Base-by-base conservation (phyloP, 2,329 filamentous ascomycete species). In the Hawksworthiomyces lignivorus region DNA sequence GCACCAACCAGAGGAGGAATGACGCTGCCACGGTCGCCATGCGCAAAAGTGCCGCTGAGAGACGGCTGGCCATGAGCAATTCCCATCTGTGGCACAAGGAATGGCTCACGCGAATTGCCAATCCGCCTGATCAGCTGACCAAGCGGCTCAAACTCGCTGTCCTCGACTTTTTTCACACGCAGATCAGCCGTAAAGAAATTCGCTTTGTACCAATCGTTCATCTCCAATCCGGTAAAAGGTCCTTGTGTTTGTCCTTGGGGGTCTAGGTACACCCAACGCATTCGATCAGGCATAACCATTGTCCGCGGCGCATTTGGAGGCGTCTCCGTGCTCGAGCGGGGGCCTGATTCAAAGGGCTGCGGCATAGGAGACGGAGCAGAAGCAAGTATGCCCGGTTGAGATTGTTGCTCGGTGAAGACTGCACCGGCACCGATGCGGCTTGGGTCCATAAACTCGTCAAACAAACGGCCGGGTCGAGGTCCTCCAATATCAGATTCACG, bases 121-220 rank as follows among this genome's bases (percentile, higher is more conserved):
- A 98, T 98, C 26, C 90, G 83, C 32, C 92, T 75, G 49, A 98
- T 96, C 19, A 98, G 77, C 62, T 97, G 89, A 3, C 90, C 92
- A 9, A 98, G 69, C 11, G 90, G 92, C 61, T 98, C 92, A 54
- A 96, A 98, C 37, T 98, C 90, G 0, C 74, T 70, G 56, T 98
- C 92, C 59, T 98, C 92, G 5, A 90, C 72, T 60, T 95, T 95
- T 68, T 94, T 96, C 24, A 98, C 92, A 32, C 94, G 79, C 17
- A 98, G 72, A 54, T 98, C 90, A 0, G 90, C 82, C 0, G 87
- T 94, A 64, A 98, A 98, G 67, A 97, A 98, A 34, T 90, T 89
- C 28, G 89, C 90, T 61, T 97, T 97, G 66, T 97, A 98, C 92
- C 92, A 98, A 55, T 98, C 94, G 53, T 98, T 94, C 92, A 98